Base-by-base conservation (phyloP, 1,284 basidiomycete genomes). In the Golubevia sp. region DNA sequence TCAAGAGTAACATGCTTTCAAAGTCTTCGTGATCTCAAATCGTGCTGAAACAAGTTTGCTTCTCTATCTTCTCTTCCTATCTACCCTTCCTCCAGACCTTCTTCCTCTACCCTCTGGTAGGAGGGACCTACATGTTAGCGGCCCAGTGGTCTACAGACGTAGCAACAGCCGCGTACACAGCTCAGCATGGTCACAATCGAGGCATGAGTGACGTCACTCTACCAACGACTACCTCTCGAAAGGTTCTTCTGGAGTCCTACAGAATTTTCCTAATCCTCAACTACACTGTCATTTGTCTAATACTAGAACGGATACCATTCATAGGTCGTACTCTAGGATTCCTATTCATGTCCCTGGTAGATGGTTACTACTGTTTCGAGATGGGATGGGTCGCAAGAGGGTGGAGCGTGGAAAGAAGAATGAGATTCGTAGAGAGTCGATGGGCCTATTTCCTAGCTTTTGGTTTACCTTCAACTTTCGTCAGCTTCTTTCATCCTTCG, bases 281-380 rank as follows among this genome's bases (percentile, higher is more conserved):
- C 56, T 81, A 83, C 62, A 66, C 69, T 30, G 30, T 71, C 38
- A 55, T 78, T 4, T 73, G 72, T 59, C 56, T 73, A 13, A 55
- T 73, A 0, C 71, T 79, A 3, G 66, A 68, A 4, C 63, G 59
- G 38, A 64, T 81, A 7, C 79, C 79, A 1, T 72, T 67, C 57
- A n/a, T 79, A 7, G 79, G 79, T 0, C 68, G 64, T 11, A 44
- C 56, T 5, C 59, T 78, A 0, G 68, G 75, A 2, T 81, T 83
- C 68, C 50, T 76, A 18, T 71, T 77, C 63, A 79, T 80, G 77
- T 67, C 63, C 52, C 62, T 82, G 24, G 70, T 82, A 48, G 80
- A 83, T 55, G 79, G 74, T 26, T 83, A 74, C 63, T 83, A 82
- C 71, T 82, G 79, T 68, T 83, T 81, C 53, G 80, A 83, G 59